A percentile compares a stretch with the other conserved stretches of the same genome.
Evolutionary conservation across 495 filamentous ascomycete species (phyloP).

Genomic region (Lophiotrema nucula): DNA sequence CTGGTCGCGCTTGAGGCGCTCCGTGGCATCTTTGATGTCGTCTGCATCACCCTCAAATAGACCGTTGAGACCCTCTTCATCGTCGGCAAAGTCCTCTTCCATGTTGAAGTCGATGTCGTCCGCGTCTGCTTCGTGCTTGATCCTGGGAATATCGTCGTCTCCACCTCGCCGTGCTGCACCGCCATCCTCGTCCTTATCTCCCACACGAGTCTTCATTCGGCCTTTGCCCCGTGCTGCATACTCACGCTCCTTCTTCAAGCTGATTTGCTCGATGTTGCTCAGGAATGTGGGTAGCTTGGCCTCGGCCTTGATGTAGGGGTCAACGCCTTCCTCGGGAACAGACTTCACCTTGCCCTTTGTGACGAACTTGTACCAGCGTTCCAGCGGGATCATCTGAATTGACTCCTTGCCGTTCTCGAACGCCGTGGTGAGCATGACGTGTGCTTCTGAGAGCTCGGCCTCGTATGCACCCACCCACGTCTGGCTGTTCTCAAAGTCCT

Average conservation of each 20-base stretch:
- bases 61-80: conserved; percentile 70
- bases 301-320: conserved; percentile 72
- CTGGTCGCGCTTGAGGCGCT: conserved; percentile 82
- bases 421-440: conserved; percentile 72
- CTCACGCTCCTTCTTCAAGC: conserved; percentile 21
- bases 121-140: conserved; percentile 57
- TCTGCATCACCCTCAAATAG: conserved; percentile 81
- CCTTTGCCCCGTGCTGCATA: background rate
- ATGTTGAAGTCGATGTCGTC: conserved; percentile 46
- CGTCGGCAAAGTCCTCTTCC: conserved; percentile 65
- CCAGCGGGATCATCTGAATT: conserved; percentile 75
- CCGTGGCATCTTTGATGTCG: conserved; percentile 81
- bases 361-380: conserved; percentile 93
- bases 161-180: conserved; percentile 71
- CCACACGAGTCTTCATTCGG: conserved; percentile 23
- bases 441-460: conserved; percentile 72
- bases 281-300: conserved; percentile 74
- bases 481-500: conserved; percentile 92
- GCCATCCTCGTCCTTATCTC: conserved; percentile 26
- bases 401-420: conserved; percentile 37
- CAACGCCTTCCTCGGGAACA: conserved; percentile 79
- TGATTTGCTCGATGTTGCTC: conserved; percentile 35
- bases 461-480: conserved; percentile 91
- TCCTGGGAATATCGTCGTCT: conserved; percentile 53
- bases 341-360: conserved; percentile 79